These are phyloP conservation scores for Phytopythium aichiense DNA, from an alignment of 352 stramenopile species.

Conservation along the genomic window DNA sequence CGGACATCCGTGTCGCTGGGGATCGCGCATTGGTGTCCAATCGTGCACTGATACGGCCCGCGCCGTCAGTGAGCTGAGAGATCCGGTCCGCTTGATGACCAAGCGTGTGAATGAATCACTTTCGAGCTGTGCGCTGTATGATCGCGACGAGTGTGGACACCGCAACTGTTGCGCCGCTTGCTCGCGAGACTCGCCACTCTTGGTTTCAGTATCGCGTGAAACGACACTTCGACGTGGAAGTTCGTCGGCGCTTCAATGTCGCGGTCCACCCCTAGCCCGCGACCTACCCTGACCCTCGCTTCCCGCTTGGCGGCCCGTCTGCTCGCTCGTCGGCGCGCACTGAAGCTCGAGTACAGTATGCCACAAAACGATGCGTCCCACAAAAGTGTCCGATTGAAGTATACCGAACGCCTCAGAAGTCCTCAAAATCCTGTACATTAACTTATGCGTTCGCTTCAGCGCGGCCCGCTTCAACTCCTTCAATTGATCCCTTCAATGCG, in stretches of 20 bases:
- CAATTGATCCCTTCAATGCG: constrained; percentile 67
- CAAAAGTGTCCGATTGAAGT: background rate
- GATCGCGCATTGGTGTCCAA: background rate
- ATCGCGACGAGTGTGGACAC: background rate
- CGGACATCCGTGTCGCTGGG: background rate
- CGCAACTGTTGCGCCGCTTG: no score
- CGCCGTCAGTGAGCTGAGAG: background rate
- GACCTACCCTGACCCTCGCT: background rate
- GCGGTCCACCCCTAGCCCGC: background rate
- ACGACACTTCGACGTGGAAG: constrained; percentile 22
- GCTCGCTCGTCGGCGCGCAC: background rate
- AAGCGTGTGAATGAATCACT: background rate
- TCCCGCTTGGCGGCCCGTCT: background rate
- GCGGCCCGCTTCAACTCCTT: background rate
- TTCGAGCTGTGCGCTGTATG: background rate
- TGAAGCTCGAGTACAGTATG: background rate
- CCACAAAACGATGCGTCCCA: background rate
- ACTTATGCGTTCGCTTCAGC: background rate
- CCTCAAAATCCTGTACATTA: background rate
- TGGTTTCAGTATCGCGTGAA: background rate
- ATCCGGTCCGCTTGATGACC: background rate
- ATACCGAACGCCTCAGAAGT: background rate
- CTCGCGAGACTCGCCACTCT: background rate
- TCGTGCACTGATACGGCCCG: background rate
- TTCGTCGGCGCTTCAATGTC: constrained; percentile 17